Conservation (phyloP, 2,329 filamentous ascomycete genomes). For the Penicillium sp. region DNA sequence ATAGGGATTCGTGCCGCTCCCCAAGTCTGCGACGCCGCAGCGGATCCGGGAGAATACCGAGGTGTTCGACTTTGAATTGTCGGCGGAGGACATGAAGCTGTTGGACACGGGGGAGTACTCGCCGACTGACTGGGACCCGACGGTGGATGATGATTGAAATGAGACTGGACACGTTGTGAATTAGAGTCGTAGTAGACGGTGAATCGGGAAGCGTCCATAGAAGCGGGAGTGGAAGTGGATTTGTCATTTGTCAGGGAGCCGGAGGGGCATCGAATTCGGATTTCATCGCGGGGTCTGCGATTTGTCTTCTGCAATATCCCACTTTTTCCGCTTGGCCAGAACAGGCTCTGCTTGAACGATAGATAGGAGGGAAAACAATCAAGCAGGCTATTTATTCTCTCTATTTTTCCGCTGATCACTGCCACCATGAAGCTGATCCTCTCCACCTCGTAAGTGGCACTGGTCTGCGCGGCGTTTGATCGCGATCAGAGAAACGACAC, state of each 20-base stretch:
- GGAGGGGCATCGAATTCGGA: slow-evolving; percentile 21
- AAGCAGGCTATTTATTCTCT: too few species aligned
- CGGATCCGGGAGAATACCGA: slow-evolving; percentile 61
- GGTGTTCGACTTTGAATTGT: slow-evolving; percentile 61
- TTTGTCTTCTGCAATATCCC: neutral
- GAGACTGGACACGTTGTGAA: too few species aligned
- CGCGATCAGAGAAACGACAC: neutral
- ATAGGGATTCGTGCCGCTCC: slow-evolving; percentile 61
- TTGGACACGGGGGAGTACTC: slow-evolving; percentile 57
- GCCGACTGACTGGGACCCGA: slow-evolving; percentile 59
- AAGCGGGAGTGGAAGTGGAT: neutral
- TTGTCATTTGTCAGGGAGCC: slow-evolving; percentile 2
- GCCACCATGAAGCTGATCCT: slow-evolving; percentile 81
- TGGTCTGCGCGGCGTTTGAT: slow-evolving; percentile 1
- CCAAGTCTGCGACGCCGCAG: slow-evolving; percentile 58
- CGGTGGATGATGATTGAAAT: slow-evolving; percentile 30
- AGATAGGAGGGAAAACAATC: too few species aligned
- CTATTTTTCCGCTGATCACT: slow-evolving; percentile 18
- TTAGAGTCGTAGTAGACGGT: too few species aligned
- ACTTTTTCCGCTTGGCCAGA: neutral
- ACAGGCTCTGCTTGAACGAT: too few species aligned
- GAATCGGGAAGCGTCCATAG: neutral
- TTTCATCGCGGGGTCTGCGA: neutral
- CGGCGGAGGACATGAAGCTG: slow-evolving; percentile 55
- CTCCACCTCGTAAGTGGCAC: slow-evolving; percentile 70